phyloP scores from a whole-genome alignment of 1,284 basidiomycete species.

The Ganoderma multipileum region DNA sequence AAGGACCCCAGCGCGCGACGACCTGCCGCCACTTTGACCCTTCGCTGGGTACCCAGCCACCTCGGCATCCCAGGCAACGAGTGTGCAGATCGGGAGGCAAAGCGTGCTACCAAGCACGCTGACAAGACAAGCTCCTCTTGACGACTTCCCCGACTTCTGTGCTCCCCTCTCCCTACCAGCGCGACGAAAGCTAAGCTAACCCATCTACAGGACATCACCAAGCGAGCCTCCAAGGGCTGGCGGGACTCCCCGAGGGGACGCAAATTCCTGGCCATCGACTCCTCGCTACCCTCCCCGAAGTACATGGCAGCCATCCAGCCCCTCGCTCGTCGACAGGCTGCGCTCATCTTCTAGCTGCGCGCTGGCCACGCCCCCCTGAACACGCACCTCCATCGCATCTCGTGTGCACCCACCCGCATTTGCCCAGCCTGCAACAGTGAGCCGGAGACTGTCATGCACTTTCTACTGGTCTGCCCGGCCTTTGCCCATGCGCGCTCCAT shows the following conservation, averaged over 20 bases:
- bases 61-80: constrained; percentile 30
- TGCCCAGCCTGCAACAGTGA: constrained; percentile 27
- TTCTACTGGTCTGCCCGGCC: constrained; percentile 34
- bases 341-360: constrained; percentile 39
- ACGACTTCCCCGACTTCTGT: constrained; percentile 16
- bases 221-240: background rate
- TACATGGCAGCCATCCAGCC: constrained; percentile 4
- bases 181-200: background rate
- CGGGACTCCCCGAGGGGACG: background rate
- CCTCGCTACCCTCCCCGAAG: constrained; percentile 14
- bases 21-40: too few relatives aligned
- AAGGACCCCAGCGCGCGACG: too few relatives aligned
- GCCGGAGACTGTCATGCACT: constrained; percentile 37
- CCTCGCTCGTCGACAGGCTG: constrained; percentile 25
- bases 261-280: constrained; percentile 12
- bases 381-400: constrained; percentile 35
- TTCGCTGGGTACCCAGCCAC: constrained; percentile 29
- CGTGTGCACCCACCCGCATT: constrained; percentile 15
- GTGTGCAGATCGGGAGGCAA: constrained; percentile 13
- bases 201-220: background rate
- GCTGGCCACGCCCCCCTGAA: constrained; percentile 39
- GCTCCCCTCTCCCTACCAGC: constrained; percentile 21
- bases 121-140: constrained; percentile 8
- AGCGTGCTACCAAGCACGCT: too few relatives aligned
- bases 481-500: background rate